Base-by-base conservation (phyloP, 2,329 filamentous ascomycete species). In the Emericellopsis atlantica region DNA sequence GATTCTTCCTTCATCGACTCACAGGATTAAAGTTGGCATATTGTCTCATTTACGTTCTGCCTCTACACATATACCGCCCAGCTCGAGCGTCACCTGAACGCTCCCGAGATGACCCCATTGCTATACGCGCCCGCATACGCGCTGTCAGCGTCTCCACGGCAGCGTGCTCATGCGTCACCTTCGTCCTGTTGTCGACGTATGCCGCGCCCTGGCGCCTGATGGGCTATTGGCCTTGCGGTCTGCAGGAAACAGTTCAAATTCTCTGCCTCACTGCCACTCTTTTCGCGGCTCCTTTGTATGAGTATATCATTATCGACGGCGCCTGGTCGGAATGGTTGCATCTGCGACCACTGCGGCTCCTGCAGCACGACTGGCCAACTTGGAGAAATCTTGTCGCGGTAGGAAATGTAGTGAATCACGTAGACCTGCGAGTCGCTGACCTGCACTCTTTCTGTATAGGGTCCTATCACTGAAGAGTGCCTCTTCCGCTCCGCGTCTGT, bases 301-400 rank as follows among this genome's bases (percentile, higher is more conserved):
- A 94, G 59, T 68, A 71, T 39, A 72, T 88, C 2, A 57, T 94
- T 44, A 76, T 87, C 18, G 81, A 94, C 48, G 76, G 76, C 12
- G 67, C 65, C 33, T 90, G 81, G 79, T 70, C 67, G 45, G 64
- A 74, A 40, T 87, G 81, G 79, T 51, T 79, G 39, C 46, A 61
- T 23, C 62, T 78, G 9, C 60, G 62, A 29, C 69, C 76, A 34
- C 49, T 84, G 12, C 62, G 65, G n/a, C 70, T 75, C 41, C 61
- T 79, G 12, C 73, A 85, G 51, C 67, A 70, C 46, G 81, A 84
- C 48, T 92, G 83, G 83, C 81, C 82, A 41, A 79, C 77, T 31
- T 95, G 85, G 76, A 78, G 92, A 49, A 96, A 95, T 56, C 78
- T 83, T 55, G 72, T 96, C 45, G 85, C 85, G 33, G 88, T 92